These are phyloP conservation scores for Candida oleophila DNA, from an alignment of 805 yeast species.

Conservation along the genomic window DNA sequence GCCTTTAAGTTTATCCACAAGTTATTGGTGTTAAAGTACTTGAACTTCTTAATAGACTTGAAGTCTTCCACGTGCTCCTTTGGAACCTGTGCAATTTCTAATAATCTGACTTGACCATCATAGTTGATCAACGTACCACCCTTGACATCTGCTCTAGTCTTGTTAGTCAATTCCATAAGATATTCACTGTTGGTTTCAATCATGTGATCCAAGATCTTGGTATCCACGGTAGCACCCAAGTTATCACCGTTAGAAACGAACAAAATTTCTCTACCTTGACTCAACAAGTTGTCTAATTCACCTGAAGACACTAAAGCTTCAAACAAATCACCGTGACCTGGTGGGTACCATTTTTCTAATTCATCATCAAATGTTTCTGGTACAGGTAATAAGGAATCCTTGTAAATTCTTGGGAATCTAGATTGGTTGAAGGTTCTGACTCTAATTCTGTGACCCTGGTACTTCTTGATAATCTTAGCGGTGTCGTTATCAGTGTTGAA, in stretches of 20 bases:
- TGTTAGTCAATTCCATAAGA: constrained; percentile 97
- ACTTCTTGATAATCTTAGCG: constrained; percentile 90
- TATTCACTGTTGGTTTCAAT: constrained; percentile 88
- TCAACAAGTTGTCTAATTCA: constrained; percentile 82
- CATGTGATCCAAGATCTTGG: constrained; percentile 89
- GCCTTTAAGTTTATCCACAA: constrained; percentile 96
- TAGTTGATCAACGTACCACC: constrained; percentile 98
- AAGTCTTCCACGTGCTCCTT: constrained; percentile 98
- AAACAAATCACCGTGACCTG: constrained; percentile 99
- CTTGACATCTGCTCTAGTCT: constrained; percentile 98
- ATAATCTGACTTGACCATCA: constrained; percentile 88
- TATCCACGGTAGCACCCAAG: constrained; percentile 96
- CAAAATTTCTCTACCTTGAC: constrained; percentile 90
- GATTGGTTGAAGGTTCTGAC: constrained; percentile 97
- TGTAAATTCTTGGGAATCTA: constrained; percentile 92
- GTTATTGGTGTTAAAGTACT: constrained; percentile 97
- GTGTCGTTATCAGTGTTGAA: constrained; percentile 97
- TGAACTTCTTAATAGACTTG: constrained; percentile 96
- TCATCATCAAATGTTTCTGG: constrained; percentile 74
- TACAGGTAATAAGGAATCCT: constrained; percentile 94
- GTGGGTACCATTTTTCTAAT: constrained; percentile 94
- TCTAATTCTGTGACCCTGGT: constrained; percentile 93
- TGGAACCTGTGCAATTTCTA: constrained; percentile 98
- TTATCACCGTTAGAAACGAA: constrained; percentile 98
- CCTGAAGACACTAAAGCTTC: constrained; percentile 89